phyloP scores from a whole-genome alignment of 1,284 basidiomycete species.

The Leccinum griseonigrum region DNA sequence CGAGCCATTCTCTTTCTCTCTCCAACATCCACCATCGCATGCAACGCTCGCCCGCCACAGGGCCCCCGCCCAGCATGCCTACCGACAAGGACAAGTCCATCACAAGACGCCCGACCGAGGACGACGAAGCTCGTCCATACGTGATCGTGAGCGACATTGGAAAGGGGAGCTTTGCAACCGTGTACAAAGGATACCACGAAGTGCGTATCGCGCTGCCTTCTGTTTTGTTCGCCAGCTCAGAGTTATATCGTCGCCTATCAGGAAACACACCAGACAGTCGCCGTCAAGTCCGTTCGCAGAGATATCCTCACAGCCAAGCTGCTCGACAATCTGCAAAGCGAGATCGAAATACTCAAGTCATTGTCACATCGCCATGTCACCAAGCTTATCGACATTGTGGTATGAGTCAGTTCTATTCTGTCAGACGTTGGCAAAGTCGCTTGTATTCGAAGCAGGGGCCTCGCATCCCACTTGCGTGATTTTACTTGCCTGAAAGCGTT shows the following conservation, averaged over 20 bases:
- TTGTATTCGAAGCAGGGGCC: neutral
- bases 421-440: neutral
- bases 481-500: neutral
- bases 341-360: conserved; percentile 96
- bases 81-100: conserved; percentile 21
- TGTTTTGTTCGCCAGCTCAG: neutral
- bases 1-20: conserved; percentile 17
- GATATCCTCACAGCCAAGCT: conserved; percentile 90
- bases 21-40: conserved; percentile 14
- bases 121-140: conserved; percentile 71
- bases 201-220: conserved; percentile 43
- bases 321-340: conserved; percentile 94
- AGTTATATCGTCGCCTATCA: conserved; percentile 32
- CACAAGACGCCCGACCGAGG: conserved; percentile 39
- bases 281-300: conserved; percentile 94
- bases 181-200: conserved; percentile 90
- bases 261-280: conserved; percentile 78
- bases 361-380: conserved; percentile 95
- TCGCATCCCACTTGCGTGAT: neutral
- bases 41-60: conserved; percentile 17
- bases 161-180: conserved; percentile 94
- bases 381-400: conserved; percentile 88
- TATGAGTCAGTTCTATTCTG: conserved; percentile 35
- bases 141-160: conserved; percentile 72
- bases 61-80: conserved; percentile 22